Percentiles rank a stretch among this genome's conserved stretches.
These are phyloP conservation scores for Astragalus membranaceus DNA, from an alignment of 306 rosid species.

Conservation along the genomic window DNA sequence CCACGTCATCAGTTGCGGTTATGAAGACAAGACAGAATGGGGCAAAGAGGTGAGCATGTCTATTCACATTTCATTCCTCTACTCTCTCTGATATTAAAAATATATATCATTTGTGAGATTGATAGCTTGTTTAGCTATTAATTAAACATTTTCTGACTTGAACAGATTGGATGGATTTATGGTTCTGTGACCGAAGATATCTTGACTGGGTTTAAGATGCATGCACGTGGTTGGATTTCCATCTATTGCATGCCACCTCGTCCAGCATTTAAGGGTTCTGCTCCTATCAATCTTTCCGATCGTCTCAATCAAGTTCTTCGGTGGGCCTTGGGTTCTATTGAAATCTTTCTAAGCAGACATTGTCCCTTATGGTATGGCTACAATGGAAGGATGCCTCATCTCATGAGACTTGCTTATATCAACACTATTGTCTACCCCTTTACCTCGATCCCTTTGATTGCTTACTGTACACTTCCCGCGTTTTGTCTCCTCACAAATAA, in stretches of 20 bases:
- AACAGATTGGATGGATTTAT: conserved; percentile 99
- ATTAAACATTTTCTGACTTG: conserved; percentile 11
- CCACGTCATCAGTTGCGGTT: conserved; percentile 98
- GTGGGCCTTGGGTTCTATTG: conserved; percentile 99
- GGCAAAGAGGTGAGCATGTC: conserved; percentile 79
- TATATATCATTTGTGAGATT: neutral
- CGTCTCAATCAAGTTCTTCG: conserved; percentile 99
- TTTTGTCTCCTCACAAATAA: conserved; percentile 93
- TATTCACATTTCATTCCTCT: neutral
- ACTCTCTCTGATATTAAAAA: neutral
- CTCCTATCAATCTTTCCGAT: conserved; percentile 98
- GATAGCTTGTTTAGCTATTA: conserved; percentile 4
- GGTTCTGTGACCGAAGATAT: conserved; percentile 99
- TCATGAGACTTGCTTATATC: conserved; percentile 88
- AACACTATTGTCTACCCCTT: conserved; percentile 95
- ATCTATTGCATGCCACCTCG: conserved; percentile 96
- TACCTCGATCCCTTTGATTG: conserved; percentile 83
- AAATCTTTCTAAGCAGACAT: conserved; percentile 96
- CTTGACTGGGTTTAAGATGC: conserved; percentile 99
- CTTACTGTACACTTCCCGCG: conserved; percentile 91
- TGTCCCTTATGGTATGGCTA: conserved; percentile 99
- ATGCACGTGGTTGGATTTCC: conserved; percentile 99
- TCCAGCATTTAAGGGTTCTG: conserved; percentile 98
- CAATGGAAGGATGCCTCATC: conserved; percentile 67
- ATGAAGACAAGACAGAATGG: conserved; percentile 98